Percentiles rank a stretch among this genome's conserved stretches.
Conservation (phyloP, 179 eudicot genomes). For the Spinacia oleracea region DNA sequence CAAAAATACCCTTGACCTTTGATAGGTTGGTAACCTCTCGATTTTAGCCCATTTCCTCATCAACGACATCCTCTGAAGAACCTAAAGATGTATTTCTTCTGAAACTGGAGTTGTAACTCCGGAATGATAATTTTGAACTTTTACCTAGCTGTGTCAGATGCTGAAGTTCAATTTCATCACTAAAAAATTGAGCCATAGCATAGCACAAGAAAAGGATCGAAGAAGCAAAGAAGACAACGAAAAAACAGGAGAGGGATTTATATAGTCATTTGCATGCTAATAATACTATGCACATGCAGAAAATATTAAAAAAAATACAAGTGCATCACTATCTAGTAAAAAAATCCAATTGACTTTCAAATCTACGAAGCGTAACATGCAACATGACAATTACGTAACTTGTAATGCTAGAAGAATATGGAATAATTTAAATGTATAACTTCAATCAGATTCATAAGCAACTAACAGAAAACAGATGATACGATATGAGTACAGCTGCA, state of each 20-base stretch:
- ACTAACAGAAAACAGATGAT: neutral
- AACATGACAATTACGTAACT: neutral
- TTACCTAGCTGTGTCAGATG: conserved; percentile 46
- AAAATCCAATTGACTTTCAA: too few species aligned
- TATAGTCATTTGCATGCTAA: neutral
- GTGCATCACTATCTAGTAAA: neutral
- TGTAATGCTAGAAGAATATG: neutral
- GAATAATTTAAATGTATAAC: neutral
- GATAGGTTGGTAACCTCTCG: conserved; percentile 46
- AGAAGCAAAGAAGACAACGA: conserved; percentile 7
- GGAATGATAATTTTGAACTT: conserved; percentile 53
- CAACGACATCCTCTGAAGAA: conserved; percentile 32
- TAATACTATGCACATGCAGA: neutral
- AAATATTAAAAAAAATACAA: neutral
- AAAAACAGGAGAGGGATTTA: neutral
- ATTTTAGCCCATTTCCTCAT: conserved; percentile 48
- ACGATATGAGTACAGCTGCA: neutral
- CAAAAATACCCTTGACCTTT: conserved; percentile 51
- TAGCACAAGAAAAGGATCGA: conserved; percentile 18
- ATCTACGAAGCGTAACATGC: neutral
- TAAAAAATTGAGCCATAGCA: conserved; percentile 46
- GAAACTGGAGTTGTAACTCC: too few species aligned
- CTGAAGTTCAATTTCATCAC: conserved; percentile 45
- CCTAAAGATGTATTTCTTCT: conserved; percentile 32
- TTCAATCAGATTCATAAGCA: neutral